Percentiles rank a stretch among this genome's conserved stretches.
phyloP scores from a whole-genome alignment of 176 grass and related monocot species.

The Phoenix dactylifera region DNA sequence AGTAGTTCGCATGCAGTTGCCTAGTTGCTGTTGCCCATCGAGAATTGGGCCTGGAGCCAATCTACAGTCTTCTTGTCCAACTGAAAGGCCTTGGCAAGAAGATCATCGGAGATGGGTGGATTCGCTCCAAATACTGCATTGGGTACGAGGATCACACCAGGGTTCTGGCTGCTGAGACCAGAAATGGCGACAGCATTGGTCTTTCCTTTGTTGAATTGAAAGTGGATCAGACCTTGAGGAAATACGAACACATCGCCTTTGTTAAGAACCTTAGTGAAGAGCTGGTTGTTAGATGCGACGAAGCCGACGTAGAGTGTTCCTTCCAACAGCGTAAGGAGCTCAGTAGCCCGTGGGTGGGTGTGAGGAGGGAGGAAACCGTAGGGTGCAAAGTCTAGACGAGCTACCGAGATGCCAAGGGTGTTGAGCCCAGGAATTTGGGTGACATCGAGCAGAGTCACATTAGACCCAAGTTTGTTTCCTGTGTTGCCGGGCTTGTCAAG shows the following conservation, averaged over 20 bases:
- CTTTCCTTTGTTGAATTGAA: conserved; percentile 25
- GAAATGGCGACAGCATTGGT: conserved; percentile 18
- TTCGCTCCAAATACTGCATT: conserved; percentile 25
- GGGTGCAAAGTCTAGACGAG: too few species aligned
- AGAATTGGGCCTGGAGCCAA: conserved; percentile 25
- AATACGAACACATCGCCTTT: conserved; percentile 40
- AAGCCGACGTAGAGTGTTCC: conserved; percentile 36
- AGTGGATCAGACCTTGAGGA: conserved; percentile 31
- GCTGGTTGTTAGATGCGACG: conserved; percentile 26
- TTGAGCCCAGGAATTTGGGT: too few species aligned
- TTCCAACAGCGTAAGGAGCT: conserved; percentile 19
- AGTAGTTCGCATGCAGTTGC: background rate
- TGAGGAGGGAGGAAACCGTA: background rate
- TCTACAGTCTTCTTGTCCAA: conserved; percentile 22
- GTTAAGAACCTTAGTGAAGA: too few species aligned
- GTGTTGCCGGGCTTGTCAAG: too few species aligned
- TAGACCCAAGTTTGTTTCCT: too few species aligned
- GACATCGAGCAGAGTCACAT: too few species aligned
- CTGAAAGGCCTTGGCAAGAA: conserved; percentile 38
- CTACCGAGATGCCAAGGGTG: too few species aligned
- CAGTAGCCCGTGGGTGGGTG: conserved; percentile 19
- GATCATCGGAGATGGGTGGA: conserved; percentile 11
- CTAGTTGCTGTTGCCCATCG: background rate
- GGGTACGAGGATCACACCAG: conserved; percentile 8
- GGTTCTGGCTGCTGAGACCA: conserved; percentile 32